Evolutionary conservation across 768 basidiomycete species (phyloP).

Genomic region (Naematelia encephala): DNA sequence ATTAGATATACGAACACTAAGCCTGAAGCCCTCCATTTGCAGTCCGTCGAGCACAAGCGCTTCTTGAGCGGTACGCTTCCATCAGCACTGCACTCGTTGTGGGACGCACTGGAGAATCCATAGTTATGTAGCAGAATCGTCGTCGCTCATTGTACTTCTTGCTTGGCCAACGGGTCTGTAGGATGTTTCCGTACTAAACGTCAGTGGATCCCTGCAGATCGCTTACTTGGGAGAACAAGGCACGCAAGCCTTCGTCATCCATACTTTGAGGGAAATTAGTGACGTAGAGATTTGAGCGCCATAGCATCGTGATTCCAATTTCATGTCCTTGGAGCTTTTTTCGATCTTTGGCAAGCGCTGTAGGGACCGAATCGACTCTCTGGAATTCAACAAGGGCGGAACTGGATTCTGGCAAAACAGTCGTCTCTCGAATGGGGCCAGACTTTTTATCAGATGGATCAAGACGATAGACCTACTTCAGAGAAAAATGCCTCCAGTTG

Average conservation of each 20-base stretch:
- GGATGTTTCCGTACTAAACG: constrained; percentile 75
- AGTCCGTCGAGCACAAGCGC: constrained; percentile 76
- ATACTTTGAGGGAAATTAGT: constrained; percentile 88
- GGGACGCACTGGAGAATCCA: constrained; percentile 68
- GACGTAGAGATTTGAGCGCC: constrained; percentile 90
- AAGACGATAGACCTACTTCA: constrained; percentile 62
- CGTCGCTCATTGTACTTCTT: constrained; percentile 89
- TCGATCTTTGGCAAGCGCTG: constrained; percentile 90
- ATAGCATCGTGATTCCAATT: constrained; percentile 80
- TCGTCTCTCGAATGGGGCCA: constrained; percentile 78
- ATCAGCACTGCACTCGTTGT: constrained; percentile 1
- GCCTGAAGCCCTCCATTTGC: constrained; percentile 57
- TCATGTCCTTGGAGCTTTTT: constrained; percentile 74
- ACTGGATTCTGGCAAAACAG: constrained; percentile 59
- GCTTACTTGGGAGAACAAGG: constrained; percentile 72
- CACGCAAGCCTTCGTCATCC: constrained; percentile 72
- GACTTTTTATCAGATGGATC: constrained; percentile 59
- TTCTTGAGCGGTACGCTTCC: constrained; percentile 60
- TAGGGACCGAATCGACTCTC: constrained; percentile 71
- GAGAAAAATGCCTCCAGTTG: constrained; percentile 74
- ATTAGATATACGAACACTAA: constrained; percentile 84
- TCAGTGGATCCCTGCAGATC: background rate
- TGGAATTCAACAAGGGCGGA: constrained; percentile 89
- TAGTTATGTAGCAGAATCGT: constrained; percentile 93
- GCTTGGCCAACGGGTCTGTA: constrained; percentile 97